Evolutionary conservation across 2,329 filamentous ascomycete species (phyloP).

Genomic region (Aspergillus sergii): DNA sequence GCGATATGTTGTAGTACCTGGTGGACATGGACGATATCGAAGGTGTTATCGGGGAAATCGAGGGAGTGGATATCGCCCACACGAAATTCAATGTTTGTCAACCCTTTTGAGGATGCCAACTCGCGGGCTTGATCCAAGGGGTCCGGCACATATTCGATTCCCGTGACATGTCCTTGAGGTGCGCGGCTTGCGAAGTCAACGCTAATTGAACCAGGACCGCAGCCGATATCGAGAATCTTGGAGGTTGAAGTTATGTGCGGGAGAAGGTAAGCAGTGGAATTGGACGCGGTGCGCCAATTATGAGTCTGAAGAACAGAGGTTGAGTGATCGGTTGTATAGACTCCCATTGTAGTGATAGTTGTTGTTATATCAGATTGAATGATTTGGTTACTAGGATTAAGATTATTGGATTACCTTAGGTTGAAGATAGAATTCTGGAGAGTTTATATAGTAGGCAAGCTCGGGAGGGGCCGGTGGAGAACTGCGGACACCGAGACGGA

Average conservation of each 20-base stretch:
- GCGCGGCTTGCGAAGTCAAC: constrained; percentile 42
- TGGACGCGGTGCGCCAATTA: constrained; percentile 37
- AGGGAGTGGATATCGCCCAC: constrained; percentile 47
- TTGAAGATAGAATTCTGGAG: not conserved
- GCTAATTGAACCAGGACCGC: constrained; percentile 49
- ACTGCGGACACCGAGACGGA: constrained; percentile 1
- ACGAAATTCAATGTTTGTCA: constrained; percentile 40
- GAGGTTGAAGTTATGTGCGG: constrained; percentile 38
- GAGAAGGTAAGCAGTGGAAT: constrained; percentile 45
- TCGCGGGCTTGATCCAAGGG: constrained; percentile 38
- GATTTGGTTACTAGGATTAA: not conserved
- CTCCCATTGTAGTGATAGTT: constrained; percentile 14
- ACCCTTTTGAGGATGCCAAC: constrained; percentile 29
- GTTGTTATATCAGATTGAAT: not conserved
- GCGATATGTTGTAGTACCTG: constrained; percentile 61
- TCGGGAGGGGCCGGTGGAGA: not conserved
- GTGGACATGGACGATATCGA: constrained; percentile 63
- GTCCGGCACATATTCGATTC: constrained; percentile 37
- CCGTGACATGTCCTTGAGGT: constrained; percentile 41
- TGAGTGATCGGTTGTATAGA: constrained; percentile 45
- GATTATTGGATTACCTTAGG: not conserved
- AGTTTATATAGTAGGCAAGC: not conserved
- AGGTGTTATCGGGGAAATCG: constrained; percentile 47
- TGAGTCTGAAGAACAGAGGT: constrained; percentile 39
- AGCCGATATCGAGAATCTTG: constrained; percentile 49